Evolutionary conservation across 2,329 filamentous ascomycete species (phyloP), one percentile per base, ranked within the genome.

Genomic region (Fonsecaea multimorphosa): DNA sequence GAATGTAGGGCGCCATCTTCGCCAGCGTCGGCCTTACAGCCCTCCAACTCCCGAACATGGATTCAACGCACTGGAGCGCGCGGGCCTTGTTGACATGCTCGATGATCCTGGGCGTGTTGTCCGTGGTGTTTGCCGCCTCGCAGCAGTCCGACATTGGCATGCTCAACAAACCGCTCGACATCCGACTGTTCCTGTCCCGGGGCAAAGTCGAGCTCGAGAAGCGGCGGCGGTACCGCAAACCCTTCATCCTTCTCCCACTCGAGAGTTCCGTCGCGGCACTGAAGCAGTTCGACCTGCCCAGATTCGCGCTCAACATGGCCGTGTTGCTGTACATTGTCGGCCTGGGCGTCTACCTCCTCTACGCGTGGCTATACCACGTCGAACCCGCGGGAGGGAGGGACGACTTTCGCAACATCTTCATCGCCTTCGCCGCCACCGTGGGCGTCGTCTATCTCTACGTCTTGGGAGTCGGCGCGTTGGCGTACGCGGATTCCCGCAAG

Each of bases 21-120:
- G 65, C 65, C 29, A 60, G 61, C n/a, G 55, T 67, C 14, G 61
- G 65, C 12, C 56, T 67, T 11, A 67, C 65, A 1, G 55, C 65
- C 4, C 65, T 67, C 19, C 65, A 67, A 19, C 22, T 67, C 19
- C 61, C 65, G 4, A 57, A 64, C 49, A 60, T 61, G 61, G 52
- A 63, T 29, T 54, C 54, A 7, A 57, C 60, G 3, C 65, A 67
- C 52, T 64, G 65, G 65, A 64, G 38, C 11, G 61, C 65, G 11
- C 14, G 61, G 36, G 61, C 65, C 9, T 38, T 64, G 3, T 46
- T 63, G 22, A 34, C 57, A 1, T 49, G 54, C 36, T 65, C 54
- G 9, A 67, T 67, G 65, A 58, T 61, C 2, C 38, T 67, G 8
- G 65, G 61, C 24, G 52, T 64, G 9, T 29, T 67, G 6, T 67